Evolutionary conservation across 1,139 yeast genomes (phyloP).

Genomic region (Suhomyces bolitotheri): DNA sequence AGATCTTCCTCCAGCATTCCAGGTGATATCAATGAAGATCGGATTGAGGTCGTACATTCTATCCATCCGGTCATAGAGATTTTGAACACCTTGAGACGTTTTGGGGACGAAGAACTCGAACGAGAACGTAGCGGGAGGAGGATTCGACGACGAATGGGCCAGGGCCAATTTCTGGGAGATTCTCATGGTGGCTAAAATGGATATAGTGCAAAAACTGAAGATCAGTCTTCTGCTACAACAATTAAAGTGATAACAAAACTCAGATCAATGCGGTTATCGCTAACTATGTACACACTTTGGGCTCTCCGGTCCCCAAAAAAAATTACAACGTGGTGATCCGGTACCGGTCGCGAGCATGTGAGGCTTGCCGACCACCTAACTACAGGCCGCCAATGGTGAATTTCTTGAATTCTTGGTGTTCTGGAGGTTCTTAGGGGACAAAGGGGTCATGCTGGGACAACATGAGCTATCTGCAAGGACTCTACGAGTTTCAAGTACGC

Average conservation of each 20-base stretch:
- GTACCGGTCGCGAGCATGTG: slow-evolving; percentile 11
- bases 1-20: slow-evolving; percentile 96
- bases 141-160: slow-evolving; percentile 45
- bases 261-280: too few relatives aligned
- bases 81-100: slow-evolving; percentile 95
- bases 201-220: too few relatives aligned
- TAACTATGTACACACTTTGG: too few relatives aligned
- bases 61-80: slow-evolving; percentile 94
- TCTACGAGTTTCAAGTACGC: too few relatives aligned
- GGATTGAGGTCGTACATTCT: slow-evolving; percentile 95
- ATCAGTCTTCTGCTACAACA: too few relatives aligned
- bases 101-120: slow-evolving; percentile 98
- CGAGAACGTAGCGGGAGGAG: slow-evolving; percentile 75
- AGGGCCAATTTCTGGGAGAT: slow-evolving; percentile 52
- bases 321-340: slow-evolving; percentile 11
- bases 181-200: slow-evolving; percentile 44
- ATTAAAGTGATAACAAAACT: too few relatives aligned
- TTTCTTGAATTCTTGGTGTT: too few relatives aligned
- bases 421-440: too few relatives aligned
- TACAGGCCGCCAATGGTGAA: too few relatives aligned
- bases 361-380: slow-evolving; percentile 9
- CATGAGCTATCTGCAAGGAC: too few relatives aligned
- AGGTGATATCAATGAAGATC: slow-evolving; percentile 89
- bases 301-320: too few relatives aligned
- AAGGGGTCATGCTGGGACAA: too few relatives aligned